phyloP scores from a whole-genome alignment of 345 rosid species.

The Linum usitatissimum region DNA sequence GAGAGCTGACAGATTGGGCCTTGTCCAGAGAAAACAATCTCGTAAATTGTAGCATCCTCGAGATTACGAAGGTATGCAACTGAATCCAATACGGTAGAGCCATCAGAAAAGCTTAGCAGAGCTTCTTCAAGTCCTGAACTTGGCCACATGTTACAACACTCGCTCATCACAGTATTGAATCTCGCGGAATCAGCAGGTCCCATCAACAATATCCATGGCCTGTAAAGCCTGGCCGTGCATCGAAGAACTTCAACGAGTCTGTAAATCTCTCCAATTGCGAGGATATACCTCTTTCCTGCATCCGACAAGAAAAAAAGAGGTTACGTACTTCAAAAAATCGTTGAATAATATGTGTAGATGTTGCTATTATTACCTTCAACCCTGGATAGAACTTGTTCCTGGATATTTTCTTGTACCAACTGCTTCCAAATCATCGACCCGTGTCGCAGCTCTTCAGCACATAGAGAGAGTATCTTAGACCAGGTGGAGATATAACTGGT shows the following conservation, averaged over 20 bases:
- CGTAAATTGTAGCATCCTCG: constrained; percentile 31
- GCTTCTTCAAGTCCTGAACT: constrained; percentile 72
- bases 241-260: constrained; percentile 56
- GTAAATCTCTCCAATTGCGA: constrained; percentile 75
- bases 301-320: neutral
- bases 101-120: constrained; percentile 31
- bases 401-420: constrained; percentile 36
- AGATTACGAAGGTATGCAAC: constrained; percentile 32
- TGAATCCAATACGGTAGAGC: constrained; percentile 36
- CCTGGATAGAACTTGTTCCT: constrained; percentile 32
- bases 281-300: constrained; percentile 52
- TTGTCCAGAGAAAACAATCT: constrained; percentile 34
- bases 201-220: constrained; percentile 54
- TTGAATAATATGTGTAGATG: neutral
- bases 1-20: constrained; percentile 50
- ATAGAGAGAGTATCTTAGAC: constrained; percentile 44
- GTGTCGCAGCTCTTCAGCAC: constrained; percentile 63
- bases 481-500: constrained; percentile 47
- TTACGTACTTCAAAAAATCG: neutral
- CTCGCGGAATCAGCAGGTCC: constrained; percentile 25
- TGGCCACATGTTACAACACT: constrained; percentile 55
- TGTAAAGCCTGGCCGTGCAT: constrained; percentile 50
- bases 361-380: constrained; percentile 39
- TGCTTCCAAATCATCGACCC: constrained; percentile 74
- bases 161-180: constrained; percentile 35